Evolutionary conservation across 108 stramenopile genomes (phyloP), one percentile per base, ranked within the genome.

Genomic region (Stephanodiscus minutulus): DNA sequence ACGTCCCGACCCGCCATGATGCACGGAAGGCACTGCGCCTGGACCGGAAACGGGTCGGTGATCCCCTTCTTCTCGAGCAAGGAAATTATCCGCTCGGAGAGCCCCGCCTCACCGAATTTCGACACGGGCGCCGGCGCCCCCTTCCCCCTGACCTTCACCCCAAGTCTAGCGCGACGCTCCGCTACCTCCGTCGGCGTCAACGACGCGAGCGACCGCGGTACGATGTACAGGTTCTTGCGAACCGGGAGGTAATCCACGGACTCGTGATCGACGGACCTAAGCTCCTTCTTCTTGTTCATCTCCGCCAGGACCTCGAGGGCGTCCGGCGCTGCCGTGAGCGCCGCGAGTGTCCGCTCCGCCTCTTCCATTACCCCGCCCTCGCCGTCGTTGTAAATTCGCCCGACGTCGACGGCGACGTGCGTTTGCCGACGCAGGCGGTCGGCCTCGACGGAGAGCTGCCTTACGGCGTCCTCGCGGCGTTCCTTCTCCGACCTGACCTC

Each of bases 1-100:
- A 98, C 93, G 81, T 99, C 99, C 46, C 99, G 73, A 15, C 99
- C 99, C 7, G 91, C 85, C 98, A 98, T 98, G 73, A 98, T 94
- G 58, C 96, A 97, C 0, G 99, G 99, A 31, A 99, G 43, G 72
- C 97, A 98, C 83, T 98, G 99, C 43, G 92, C 83, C 83, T 99
- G 99, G 47, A 98, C 90, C n/a, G 98, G 85, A 63, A 96, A 99
- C 13, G 99, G 99, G 64, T 84, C 75, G 24, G 61, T 55, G 53
- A 96, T 92, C 13, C 73, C 77, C 67, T 88, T 85, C 64, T 86
- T 83, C 15, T 83, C 76, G 64, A 96, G 63, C 13, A 93, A 73
- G 41, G 67, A 57, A 63, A 94, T 66, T 24, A 97, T 93, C 20
- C 91, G 78, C 55, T 97, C 97, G 31, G 91, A 89, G 48, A 98